phyloP scores from a whole-genome alignment of 2,329 filamentous ascomycete genomes.

The Ophiostoma himal-ulmi region DNA sequence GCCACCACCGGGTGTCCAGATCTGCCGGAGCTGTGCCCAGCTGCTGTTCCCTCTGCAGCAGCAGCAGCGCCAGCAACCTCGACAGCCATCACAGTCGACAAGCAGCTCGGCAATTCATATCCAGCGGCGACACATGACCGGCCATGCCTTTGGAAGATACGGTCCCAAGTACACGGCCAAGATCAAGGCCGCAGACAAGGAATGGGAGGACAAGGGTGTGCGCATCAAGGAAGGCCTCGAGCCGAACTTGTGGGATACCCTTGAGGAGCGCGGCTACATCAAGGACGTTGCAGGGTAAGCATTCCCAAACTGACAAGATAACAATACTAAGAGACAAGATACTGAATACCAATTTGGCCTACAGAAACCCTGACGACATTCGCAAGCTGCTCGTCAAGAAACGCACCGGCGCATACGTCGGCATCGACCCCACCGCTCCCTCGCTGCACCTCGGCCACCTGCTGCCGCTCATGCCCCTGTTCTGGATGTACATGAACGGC shows the following conservation, averaged over 20 bases:
- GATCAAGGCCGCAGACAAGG: slow-evolving; percentile 36
- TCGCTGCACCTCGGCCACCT: slow-evolving; percentile 78
- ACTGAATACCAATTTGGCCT: not conserved
- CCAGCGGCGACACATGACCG: slow-evolving; percentile 20
- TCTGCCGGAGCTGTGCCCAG: slow-evolving; percentile 24
- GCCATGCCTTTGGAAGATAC: slow-evolving; percentile 25
- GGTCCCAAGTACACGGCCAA: slow-evolving; percentile 41
- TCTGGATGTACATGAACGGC: slow-evolving; percentile 77
- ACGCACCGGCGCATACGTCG: slow-evolving; percentile 69
- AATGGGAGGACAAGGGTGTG: slow-evolving; percentile 46
- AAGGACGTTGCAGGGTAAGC: slow-evolving; percentile 69
- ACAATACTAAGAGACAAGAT: not conserved
- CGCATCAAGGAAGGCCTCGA: slow-evolving; percentile 46
- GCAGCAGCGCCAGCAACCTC: not conserved
- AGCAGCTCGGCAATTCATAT: not conserved
- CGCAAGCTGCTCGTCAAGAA: slow-evolving; percentile 58
- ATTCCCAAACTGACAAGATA: not conserved
- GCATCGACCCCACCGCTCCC: slow-evolving; percentile 73
- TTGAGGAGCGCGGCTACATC: slow-evolving; percentile 67
- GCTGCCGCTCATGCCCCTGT: slow-evolving; percentile 73
- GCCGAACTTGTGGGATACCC: slow-evolving; percentile 53
- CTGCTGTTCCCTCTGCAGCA: slow-evolving; percentile 18
- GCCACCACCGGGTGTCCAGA: slow-evolving; percentile 11
- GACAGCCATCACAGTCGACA: not conserved
- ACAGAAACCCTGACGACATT: slow-evolving; percentile 39